phyloP scores from a whole-genome alignment of 805 yeast genomes.

The Wickerhamiella spandovensis region DNA sequence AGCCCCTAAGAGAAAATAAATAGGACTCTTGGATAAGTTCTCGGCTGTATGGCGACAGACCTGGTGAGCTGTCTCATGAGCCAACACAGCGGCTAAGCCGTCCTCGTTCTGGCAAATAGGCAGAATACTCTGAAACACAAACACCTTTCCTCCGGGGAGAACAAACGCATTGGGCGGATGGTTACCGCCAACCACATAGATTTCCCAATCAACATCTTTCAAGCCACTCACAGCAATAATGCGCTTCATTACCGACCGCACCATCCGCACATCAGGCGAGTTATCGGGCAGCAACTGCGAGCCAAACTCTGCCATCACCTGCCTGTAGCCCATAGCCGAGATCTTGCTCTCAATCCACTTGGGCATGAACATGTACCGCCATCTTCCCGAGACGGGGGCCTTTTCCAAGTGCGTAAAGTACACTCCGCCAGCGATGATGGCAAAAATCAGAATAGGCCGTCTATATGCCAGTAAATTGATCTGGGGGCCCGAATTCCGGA shows the following conservation, averaged over 20 bases:
- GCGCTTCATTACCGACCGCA: constrained; percentile 48
- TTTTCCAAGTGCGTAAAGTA: constrained; percentile 48
- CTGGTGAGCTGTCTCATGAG: constrained; percentile 92
- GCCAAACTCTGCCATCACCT: constrained; percentile 42
- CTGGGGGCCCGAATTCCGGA: constrained; percentile 1
- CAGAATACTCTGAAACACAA: constrained; percentile 67
- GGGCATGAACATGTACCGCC: constrained; percentile 59
- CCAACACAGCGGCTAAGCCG: constrained; percentile 86
- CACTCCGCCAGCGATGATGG: constrained; percentile 24
- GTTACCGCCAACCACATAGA: constrained; percentile 59
- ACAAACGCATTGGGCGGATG: constrained; percentile 96
- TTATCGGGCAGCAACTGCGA: constrained; percentile 42
- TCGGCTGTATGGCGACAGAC: constrained; percentile 87
- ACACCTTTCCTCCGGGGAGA: constrained; percentile 90
- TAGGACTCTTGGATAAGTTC: constrained; percentile 61
- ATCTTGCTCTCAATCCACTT: constrained; percentile 46
- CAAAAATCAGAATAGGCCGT: constrained; percentile 16
- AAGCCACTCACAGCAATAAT: constrained; percentile 33
- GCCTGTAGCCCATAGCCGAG: constrained; percentile 52
- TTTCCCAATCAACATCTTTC: constrained; percentile 45
- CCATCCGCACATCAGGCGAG: constrained; percentile 46
- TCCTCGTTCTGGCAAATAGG: constrained; percentile 71
- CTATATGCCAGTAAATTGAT: constrained; percentile 2
- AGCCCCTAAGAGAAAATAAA: constrained; percentile 43
- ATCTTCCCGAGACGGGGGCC: constrained; percentile 71